A percentile compares a stretch with the other conserved stretches of the same genome.
These are phyloP conservation scores for Anisodus tanguticus DNA, from an alignment of 257 asterid genomes.

Conservation along the genomic window DNA sequence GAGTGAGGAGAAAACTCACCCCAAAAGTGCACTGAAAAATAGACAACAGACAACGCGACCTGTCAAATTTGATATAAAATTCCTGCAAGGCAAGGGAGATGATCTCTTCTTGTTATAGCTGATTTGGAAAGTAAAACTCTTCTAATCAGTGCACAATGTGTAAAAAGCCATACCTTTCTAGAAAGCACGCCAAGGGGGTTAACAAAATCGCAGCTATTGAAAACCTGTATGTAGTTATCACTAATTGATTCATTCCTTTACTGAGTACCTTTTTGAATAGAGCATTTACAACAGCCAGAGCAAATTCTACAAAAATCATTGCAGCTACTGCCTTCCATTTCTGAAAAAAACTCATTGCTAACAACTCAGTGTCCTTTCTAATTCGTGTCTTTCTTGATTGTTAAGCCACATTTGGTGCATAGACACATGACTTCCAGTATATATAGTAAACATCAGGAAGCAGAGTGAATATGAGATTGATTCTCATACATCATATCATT, in stretches of 20 bases:
- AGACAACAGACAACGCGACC: conserved; percentile 47
- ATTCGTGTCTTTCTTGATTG: neutral
- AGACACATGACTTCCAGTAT: neutral
- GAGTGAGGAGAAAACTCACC: conserved; percentile 48
- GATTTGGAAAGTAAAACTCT: neutral
- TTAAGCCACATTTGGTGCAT: neutral
- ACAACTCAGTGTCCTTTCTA: neutral
- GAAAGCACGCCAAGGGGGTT: neutral
- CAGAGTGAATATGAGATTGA: neutral
- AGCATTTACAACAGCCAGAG: conserved; percentile 18
- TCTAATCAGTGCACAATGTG: neutral
- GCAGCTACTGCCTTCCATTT: conserved; percentile 15
- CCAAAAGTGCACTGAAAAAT: conserved; percentile 62
- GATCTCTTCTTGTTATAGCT: neutral
- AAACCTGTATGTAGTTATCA: neutral
- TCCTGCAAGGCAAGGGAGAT: conserved; percentile 41
- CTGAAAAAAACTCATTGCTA: neutral
- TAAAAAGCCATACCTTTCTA: conserved; percentile 19
- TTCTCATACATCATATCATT: neutral
- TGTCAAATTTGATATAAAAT: conserved; percentile 41
- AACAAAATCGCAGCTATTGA: neutral
- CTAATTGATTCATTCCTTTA: conserved; percentile 3
- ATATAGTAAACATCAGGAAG: conserved; percentile 16
- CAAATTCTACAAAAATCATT: neutral
- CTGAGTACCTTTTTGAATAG: conserved; percentile 8